Evolutionary conservation across 345 rosid genomes (phyloP), one percentile per base, ranked within the genome.

Genomic region (Dipteronia sinensis): DNA sequence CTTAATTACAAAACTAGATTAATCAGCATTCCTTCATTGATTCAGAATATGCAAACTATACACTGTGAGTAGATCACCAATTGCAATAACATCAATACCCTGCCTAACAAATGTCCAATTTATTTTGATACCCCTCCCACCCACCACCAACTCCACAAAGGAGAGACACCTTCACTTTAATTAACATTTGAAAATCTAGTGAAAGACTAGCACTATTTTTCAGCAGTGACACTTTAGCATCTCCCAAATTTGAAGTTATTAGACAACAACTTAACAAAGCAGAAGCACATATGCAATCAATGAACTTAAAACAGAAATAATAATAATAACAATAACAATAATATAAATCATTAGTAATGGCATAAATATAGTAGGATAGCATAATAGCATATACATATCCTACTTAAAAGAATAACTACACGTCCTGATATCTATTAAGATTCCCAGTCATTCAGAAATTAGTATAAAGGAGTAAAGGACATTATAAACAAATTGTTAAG

Each of bases 61-160:
- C 19, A 44, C 75, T 22, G 17, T 8, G 16, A 66, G 34, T 63
- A 73, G 40, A 73, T 34, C 71, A 40, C 73, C 55, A 58, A 72
- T 15, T 4, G 25, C 51, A 38, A 53, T 68, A 31, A 51, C 5
- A 64, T 31, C 19, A 51, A 67, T 6, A 29, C n/a, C 38, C 56
- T 53, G n/a, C 16, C 58, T 20, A 23, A 56, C 3, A 65, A 12
- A 15, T 1, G 7, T 27, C 25, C 23, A 58, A 34, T 20, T 11
- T 44, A 55, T 19, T n/a, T 53, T 13, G 58, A 55, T 22, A 69
- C 40, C 25, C 23, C 44, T 66, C 42, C 38, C 61, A 20, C 69
- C 47, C 25, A 53, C 13, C 72, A 55, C 59, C 49, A 67, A 12
- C 44, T 20, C 73, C 20, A 49, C 61, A n/a, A 42, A 63, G 23